These are phyloP conservation scores for Eimeria necatrix DNA, from an alignment of 169 alveolate species.

Conservation along the genomic window DNA sequence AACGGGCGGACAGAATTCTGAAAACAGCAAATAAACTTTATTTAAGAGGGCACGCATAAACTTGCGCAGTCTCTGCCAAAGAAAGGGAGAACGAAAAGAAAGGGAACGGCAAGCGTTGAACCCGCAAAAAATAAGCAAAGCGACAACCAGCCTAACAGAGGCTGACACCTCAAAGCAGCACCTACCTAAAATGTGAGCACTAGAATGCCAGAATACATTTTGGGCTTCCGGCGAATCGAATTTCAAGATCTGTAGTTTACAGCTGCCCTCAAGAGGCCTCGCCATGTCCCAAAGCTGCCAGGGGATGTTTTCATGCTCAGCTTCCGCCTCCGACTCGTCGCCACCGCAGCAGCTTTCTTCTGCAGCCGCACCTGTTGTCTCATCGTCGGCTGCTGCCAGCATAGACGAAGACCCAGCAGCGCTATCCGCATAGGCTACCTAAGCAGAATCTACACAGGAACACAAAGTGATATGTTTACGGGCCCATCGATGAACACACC, in stretches of 20 bases:
- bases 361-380: conserved; percentile 57
- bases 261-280: conserved; percentile 98
- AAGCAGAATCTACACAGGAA: neutral
- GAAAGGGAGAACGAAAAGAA: neutral
- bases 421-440: conserved; percentile 57
- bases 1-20: neutral
- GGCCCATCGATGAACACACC: neutral
- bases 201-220: conserved; percentile 98
- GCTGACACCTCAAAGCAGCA: neutral
- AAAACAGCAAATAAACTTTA: neutral
- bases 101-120: neutral
- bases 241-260: conserved; percentile 82
- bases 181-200: conserved; percentile 97
- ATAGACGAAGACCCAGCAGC: neutral
- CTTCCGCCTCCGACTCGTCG: conserved; percentile 90
- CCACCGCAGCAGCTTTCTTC: conserved; percentile 87
- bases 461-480: neutral
- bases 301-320: neutral
- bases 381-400: conserved; percentile 77
- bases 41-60: neutral
- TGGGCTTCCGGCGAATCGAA: conserved; percentile 97
- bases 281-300: conserved; percentile 97
- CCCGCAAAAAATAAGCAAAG: neutral
- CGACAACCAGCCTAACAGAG: neutral
- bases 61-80: neutral